Evolutionary conservation across 805 yeast species (phyloP), one percentile per base, ranked within the genome.

Genomic region (Sugiyamaella americana): DNA sequence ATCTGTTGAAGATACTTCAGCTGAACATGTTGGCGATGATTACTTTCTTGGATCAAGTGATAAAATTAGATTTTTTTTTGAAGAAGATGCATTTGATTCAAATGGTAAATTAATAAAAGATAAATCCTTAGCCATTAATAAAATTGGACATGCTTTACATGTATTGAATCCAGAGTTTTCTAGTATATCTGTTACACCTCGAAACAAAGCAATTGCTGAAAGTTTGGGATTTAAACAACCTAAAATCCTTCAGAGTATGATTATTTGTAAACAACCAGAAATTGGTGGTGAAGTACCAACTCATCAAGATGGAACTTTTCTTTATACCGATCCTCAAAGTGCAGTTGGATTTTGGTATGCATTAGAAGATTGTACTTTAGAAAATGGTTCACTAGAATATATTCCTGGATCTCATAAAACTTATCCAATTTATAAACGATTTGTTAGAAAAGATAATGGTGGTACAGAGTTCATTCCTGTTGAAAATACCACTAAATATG

Each of bases 311-410:
- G 87, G 79, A 2, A 78, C 79, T 2, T 85, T 85, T 54, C 67
- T 85, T 21, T 84, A 71, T 62, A 84, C 93, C 0, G 68, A 77
- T 16, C 94, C 94, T 2, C 80, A 75, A 43, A 66, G 78, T 2
- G 87, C 88, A 1, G 61, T 84, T 35, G 94, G 94, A 2, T 85
- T 82, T 59, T 84, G 94, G 94, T 77, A 79, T 58, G 89, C 93
- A 0, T 63, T 84, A 51, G 87, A 85, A 55, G 84, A 82, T 55
- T 84, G 93, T 60, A 79, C 82, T 1, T 48, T 60, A 1, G 66
- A 64, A 3, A 84, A 84, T 61, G 93, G 94, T 0, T 83, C 91
- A 49, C 66, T 84, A 17, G 74, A 79, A 48, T 83, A 73, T 56
- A 69, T 75, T 13, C 87, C 89, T 0, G 91, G 89, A 0, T 75